These are phyloP conservation scores for Angomonas ambiguus DNA, from an alignment of 208 protist genomes.

Conservation along the genomic window DNA sequence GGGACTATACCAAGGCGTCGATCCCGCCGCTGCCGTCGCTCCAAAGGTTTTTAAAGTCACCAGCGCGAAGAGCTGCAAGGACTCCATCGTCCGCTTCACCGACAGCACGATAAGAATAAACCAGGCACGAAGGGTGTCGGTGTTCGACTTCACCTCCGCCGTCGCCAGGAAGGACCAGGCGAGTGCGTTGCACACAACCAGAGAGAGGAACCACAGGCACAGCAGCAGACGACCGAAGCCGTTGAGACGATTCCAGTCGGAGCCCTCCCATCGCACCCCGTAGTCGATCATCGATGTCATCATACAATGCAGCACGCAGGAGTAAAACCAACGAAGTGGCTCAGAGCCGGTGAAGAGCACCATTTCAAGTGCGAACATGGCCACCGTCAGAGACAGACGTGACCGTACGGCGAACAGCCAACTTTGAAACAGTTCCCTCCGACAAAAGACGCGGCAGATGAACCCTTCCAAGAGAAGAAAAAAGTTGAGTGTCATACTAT, in stretches of 20 bases:
- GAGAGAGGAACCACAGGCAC: neutral
- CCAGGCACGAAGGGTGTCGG: neutral
- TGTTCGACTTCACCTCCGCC: neutral
- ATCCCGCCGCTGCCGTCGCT: no score
- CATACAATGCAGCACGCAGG: neutral
- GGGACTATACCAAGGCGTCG: neutral
- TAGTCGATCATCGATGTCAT: neutral
- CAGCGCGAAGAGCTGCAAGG: no score
- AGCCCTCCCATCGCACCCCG: neutral
- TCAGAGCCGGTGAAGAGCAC: neutral
- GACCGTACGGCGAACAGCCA: neutral
- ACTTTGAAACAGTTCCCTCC: neutral
- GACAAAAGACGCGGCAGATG: neutral
- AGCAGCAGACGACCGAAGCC: neutral
- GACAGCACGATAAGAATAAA: neutral
- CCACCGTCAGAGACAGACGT: neutral
- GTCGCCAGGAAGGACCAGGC: conserved; percentile 74
- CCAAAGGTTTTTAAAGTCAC: no score
- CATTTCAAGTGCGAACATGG: neutral
- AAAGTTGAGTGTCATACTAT: neutral
- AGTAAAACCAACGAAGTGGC: neutral
- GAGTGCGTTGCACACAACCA: conserved; percentile 14
- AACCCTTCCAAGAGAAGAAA: neutral
- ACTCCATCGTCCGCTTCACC: no score
- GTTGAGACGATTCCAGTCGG: neutral